Percentiles rank a stretch among this genome's conserved stretches.
phyloP scores from a whole-genome alignment of 2,329 filamentous ascomycete genomes.

The Emergomyces pasteurianus region DNA sequence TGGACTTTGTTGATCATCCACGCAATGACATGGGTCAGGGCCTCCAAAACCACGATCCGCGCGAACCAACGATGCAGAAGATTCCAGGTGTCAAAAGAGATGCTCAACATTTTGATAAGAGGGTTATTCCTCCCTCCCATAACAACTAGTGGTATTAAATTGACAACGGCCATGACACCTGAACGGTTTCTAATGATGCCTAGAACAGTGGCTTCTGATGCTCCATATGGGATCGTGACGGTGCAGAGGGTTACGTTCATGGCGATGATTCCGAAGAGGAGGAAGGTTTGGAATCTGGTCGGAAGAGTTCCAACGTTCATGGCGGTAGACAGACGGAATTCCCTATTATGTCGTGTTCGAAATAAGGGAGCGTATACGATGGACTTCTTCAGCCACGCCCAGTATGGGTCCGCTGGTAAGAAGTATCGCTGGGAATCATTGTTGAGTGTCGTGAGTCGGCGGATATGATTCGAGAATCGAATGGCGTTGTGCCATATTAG shows the following conservation, averaged over 20 bases:
- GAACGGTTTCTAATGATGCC: conserved; percentile 32
- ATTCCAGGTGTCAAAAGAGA: conserved; percentile 29
- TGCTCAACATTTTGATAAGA: conserved; percentile 22
- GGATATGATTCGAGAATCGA: conserved; percentile 53
- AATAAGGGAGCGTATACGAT: conserved; percentile 42
- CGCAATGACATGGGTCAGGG: conserved; percentile 56
- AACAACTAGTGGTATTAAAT: conserved; percentile 27
- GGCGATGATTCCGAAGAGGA: conserved; percentile 29
- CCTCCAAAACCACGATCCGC: conserved; percentile 55
- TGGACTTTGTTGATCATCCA: conserved; percentile 62
- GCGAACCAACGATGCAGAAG: conserved; percentile 66
- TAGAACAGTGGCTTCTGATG: conserved; percentile 22
- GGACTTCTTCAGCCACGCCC: conserved; percentile 56
- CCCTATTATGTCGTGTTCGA: conserved; percentile 32
- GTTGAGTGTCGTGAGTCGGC: conserved; percentile 62
- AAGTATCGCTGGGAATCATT: conserved; percentile 76
- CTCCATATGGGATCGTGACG: conserved; percentile 31
- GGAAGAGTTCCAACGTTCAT: conserved; percentile 36
- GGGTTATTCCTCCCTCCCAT: conserved; percentile 29
- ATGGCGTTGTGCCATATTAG: conserved; percentile 55
- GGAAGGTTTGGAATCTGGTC: conserved; percentile 34
- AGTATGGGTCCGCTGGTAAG: conserved; percentile 44
- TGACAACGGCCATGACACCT: conserved; percentile 25
- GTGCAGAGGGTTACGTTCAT: conserved; percentile 42
- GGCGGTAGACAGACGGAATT: conserved; percentile 32